Evolutionary conservation across 2,329 filamentous ascomycete species (phyloP), one percentile per base, ranked within the genome.

Genomic region (Aureobasidium namibiae): DNA sequence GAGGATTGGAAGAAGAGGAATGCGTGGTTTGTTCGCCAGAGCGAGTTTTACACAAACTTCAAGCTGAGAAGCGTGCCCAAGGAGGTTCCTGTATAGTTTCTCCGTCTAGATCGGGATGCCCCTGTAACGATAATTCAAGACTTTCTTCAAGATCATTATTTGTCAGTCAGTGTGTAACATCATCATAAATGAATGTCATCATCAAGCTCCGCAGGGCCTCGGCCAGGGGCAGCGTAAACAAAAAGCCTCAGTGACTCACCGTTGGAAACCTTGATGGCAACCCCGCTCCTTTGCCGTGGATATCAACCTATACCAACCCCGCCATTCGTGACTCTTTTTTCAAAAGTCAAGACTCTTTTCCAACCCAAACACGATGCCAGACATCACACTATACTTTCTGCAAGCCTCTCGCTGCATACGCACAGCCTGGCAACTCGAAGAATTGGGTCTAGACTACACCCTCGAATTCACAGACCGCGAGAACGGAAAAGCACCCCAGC

Each of bases 11-110:
- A 70, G 68, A 77, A 75, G 58, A 72, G 75, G 56, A 80, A 81
- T 72, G 78, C 78, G 16, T 83, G 80, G 79, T 82, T 82, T 64
- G 77, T 82, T 4, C 70, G 70, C 38, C 75, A 77, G 63, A 65
- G 68, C 58, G 72, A 75, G 41, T 79, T 79, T 61, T 72, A 74
- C 53, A 75, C 75, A 0, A 67, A 66, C 57, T 78, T 79, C 61
- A 72, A 67, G 64, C 68, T 69, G 39, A 67, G 70, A 44, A 60
- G 56, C 31, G 62, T 66, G 10, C 61, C 62, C n/a, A 18, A 21
- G 11, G 54, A 57, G 42, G 38, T 42, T 48, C 54, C 41, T 48
- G 54, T 57, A 33, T 57, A 48, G 39, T 26, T 24, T n/a, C n/a
- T n/a, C n/a, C n/a, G n/a, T n/a, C n/a, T n/a, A n/a, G n/a, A n/a